phyloP scores from a whole-genome alignment of 345 rosid genomes.

The Brassica rapa region DNA sequence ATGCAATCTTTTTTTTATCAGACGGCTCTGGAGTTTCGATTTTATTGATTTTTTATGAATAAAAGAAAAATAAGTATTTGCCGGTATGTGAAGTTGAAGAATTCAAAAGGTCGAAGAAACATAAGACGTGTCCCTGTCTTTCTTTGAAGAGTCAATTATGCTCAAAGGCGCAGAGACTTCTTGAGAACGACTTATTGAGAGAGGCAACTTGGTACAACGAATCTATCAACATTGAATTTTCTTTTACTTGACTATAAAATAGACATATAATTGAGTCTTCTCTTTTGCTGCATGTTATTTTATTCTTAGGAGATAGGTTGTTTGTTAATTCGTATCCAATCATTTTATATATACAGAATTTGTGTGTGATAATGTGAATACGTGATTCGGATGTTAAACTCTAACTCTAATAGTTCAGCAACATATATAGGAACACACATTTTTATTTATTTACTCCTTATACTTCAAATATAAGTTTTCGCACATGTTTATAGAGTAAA shows the following conservation, averaged over 20 bases:
- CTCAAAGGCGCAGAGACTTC: conserved; percentile 14
- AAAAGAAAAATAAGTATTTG: background rate
- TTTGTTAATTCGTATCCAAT: conserved; percentile 17
- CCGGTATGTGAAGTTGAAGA: background rate
- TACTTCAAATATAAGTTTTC: background rate
- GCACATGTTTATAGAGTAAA: background rate
- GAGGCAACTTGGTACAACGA: conserved; percentile 25
- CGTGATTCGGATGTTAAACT: background rate
- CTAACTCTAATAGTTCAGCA: background rate
- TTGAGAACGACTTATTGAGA: conserved; percentile 18
- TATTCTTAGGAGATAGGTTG: background rate
- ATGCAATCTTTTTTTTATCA: background rate
- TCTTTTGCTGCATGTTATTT: conserved; percentile 13
- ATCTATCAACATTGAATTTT: conserved; percentile 23
- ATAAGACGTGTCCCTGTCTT: conserved; percentile 28
- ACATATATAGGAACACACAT: background rate
- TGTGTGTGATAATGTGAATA: background rate
- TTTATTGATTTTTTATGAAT: background rate
- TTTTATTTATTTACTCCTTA: background rate
- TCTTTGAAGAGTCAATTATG: conserved; percentile 36
- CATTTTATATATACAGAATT: conserved; percentile 7
- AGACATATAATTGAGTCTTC: background rate
- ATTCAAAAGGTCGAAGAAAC: conserved; percentile 26
- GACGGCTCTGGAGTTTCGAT: background rate
- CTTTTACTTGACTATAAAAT: conserved; percentile 9